These are phyloP conservation scores for Paspalum notatum DNA, from an alignment of 176 grass and related monocot genomes.

Conservation along the genomic window DNA sequence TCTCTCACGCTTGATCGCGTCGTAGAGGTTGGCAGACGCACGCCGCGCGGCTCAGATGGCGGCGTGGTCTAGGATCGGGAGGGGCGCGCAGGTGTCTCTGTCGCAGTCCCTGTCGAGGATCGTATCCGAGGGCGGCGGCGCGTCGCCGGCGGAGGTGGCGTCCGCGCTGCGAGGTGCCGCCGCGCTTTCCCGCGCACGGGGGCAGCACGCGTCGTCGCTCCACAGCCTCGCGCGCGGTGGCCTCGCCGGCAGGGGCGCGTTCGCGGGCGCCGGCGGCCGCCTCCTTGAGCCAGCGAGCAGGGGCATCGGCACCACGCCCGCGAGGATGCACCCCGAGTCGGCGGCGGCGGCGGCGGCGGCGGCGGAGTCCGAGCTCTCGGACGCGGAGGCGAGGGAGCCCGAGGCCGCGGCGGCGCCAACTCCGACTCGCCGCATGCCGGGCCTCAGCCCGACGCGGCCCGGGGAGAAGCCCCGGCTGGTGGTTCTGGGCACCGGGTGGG, in stretches of 20 bases:
- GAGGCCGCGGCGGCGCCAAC: neutral
- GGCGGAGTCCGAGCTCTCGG: slow-evolving; percentile 23
- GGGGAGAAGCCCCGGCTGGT: slow-evolving; percentile 79
- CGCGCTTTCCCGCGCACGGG: neutral
- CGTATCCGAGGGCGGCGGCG: slow-evolving; percentile 37
- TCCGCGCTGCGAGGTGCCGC: slow-evolving; percentile 29
- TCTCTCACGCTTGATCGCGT: neutral
- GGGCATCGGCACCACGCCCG: slow-evolving; percentile 48
- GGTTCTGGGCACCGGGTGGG: slow-evolving; percentile 90
- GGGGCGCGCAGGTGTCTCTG: slow-evolving; percentile 42
- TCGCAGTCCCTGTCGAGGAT: slow-evolving; percentile 57
- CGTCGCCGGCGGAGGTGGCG: neutral
- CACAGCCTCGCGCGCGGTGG: slow-evolving; percentile 35
- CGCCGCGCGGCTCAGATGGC: slow-evolving; percentile 32
- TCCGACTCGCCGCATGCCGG: slow-evolving; percentile 30
- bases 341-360: slow-evolving; percentile 22
- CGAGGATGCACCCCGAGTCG: slow-evolving; percentile 30
- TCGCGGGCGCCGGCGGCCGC: neutral
- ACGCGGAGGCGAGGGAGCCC: slow-evolving; percentile 32
- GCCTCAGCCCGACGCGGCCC: slow-evolving; percentile 56
- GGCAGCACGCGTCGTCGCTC: slow-evolving; percentile 14
- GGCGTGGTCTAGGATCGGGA: slow-evolving; percentile 64
- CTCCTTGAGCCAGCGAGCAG: slow-evolving; percentile 17
- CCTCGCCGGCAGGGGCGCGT: neutral
- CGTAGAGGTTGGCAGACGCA: neutral